Evolutionary conservation across 805 yeast species (phyloP).

Genomic region (Cephaloascus fragrans): DNA sequence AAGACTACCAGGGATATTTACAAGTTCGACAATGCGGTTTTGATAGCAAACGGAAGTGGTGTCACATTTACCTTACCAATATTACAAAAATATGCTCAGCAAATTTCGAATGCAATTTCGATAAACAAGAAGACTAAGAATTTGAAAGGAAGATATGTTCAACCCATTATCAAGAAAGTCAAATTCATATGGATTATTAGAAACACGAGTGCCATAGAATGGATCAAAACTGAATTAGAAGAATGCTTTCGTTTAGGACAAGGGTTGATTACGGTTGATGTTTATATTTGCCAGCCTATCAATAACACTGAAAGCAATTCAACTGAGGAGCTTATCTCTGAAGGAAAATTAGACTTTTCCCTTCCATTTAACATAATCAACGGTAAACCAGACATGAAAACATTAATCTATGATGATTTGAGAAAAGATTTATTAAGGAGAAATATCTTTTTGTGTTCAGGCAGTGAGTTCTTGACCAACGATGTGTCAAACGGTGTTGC

Average conservation of each 20-base stretch:
- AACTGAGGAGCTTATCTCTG: not conserved
- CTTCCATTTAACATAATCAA: constrained; percentile 8
- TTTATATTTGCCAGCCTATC: no score
- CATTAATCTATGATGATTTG: constrained; percentile 8
- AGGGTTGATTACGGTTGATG: not conserved
- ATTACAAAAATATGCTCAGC: constrained; percentile 1
- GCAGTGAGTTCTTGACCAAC: constrained; percentile 29
- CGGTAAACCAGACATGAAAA: constrained; percentile 11
- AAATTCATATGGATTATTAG: constrained; percentile 37
- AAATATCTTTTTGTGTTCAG: constrained; percentile 35
- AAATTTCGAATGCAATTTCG: constrained; percentile 2
- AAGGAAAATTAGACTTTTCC: not conserved
- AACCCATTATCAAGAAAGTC: constrained; percentile 14
- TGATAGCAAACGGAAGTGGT: constrained; percentile 43
- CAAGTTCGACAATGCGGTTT: constrained; percentile 31
- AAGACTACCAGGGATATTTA: constrained; percentile 35
- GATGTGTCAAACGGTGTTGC: constrained; percentile 30
- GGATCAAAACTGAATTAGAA: constrained; percentile 29
- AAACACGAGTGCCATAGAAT: constrained; percentile 18
- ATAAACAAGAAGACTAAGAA: not conserved
- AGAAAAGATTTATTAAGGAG: constrained; percentile 11
- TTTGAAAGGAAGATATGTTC: constrained; percentile 1
- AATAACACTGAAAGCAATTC: not conserved
- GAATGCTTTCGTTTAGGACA: not conserved
- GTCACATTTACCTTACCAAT: constrained; percentile 41